Percentiles rank a stretch among this genome's conserved stretches.
Conservation (phyloP, 345 rosid genomes). For the Turritis glabra region DNA sequence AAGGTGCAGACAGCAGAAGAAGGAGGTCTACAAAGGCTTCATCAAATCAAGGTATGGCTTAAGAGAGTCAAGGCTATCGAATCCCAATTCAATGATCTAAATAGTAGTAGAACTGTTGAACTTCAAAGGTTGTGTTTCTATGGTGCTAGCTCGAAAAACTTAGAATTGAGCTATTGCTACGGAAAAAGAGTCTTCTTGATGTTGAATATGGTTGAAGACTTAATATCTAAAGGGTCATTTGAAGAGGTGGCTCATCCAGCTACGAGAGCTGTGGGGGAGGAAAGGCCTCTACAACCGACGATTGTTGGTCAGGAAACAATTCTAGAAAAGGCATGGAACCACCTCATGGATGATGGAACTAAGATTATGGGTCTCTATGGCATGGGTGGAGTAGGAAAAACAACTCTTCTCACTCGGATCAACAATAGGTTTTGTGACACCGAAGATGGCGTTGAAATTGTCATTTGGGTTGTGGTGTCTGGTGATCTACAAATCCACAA, state of each 20-base stretch:
- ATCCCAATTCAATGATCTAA: not conserved
- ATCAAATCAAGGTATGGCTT: conserved; percentile 27
- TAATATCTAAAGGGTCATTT: conserved; percentile 6
- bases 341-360: not conserved
- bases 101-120: not conserved
- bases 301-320: conserved; percentile 24
- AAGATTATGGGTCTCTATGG: conserved; percentile 30
- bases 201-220: conserved; percentile 1
- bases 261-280: not conserved
- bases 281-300: not conserved
- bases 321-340: conserved; percentile 19
- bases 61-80: conserved; percentile 1
- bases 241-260: conserved; percentile 13
- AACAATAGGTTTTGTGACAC: conserved; percentile 11
- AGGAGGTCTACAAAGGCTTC: not conserved
- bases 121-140: conserved; percentile 13
- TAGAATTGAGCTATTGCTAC: not conserved
- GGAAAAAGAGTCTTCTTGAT: conserved; percentile 1
- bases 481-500: conserved; percentile 14
- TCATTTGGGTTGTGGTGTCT: conserved; percentile 32
- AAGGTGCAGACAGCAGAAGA: conserved; percentile 23
- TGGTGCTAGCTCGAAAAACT: not conserved
- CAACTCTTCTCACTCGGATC: conserved; percentile 35
- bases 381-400: conserved; percentile 37
- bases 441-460: conserved; percentile 13